phyloP scores from a whole-genome alignment of 805 yeast genomes.

The Isabelozyma pseudorhagii region DNA sequence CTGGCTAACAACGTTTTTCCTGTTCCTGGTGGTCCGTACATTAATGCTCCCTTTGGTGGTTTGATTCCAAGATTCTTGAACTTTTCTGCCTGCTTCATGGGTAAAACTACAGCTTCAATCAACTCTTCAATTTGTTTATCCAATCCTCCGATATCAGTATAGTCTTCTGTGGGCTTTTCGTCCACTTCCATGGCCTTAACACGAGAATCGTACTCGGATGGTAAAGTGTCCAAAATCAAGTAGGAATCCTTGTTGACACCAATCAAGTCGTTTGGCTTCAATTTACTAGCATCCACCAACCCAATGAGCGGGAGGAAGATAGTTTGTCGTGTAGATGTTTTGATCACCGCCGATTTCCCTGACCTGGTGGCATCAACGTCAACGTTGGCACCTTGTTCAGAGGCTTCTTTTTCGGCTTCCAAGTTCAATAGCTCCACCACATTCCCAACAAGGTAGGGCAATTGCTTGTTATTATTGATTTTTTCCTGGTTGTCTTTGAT shows the following conservation, averaged over 20 bases:
- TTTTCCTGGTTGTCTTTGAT: slow-evolving; percentile 95
- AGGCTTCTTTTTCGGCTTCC: slow-evolving; percentile 77
- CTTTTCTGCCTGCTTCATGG: slow-evolving; percentile 97
- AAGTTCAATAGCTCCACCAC: slow-evolving; percentile 92
- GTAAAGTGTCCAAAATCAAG: slow-evolving; percentile 86
- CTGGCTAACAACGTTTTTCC: slow-evolving; percentile 47
- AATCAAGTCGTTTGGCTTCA: slow-evolving; percentile 95
- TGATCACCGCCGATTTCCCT: slow-evolving; percentile 97
- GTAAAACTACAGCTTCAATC: slow-evolving; percentile 96
- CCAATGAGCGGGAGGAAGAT: slow-evolving; percentile 95
- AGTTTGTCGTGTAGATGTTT: slow-evolving; percentile 96
- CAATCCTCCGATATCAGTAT: slow-evolving; percentile 95
- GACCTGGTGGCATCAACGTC: slow-evolving; percentile 87
- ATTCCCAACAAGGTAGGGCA: slow-evolving; percentile 95
- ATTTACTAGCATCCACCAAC: slow-evolving; percentile 82
- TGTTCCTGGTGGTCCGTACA: slow-evolving; percentile 50
- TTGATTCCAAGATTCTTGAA: slow-evolving; percentile 91
- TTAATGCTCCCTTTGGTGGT: slow-evolving; percentile 46
- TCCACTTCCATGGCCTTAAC: slow-evolving; percentile 99
- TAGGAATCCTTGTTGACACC: slow-evolving; percentile 98
- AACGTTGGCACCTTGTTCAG: slow-evolving; percentile 91
- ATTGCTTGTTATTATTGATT: slow-evolving; percentile 90
- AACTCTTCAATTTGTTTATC: slow-evolving; percentile 98
- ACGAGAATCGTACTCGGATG: slow-evolving; percentile 95
- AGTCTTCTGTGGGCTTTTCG: slow-evolving; percentile 96